Evolutionary conservation across 139 green algal species (phyloP), one percentile per base, ranked within the genome.

Genomic region (Astrephomene gubernaculifera): DNA sequence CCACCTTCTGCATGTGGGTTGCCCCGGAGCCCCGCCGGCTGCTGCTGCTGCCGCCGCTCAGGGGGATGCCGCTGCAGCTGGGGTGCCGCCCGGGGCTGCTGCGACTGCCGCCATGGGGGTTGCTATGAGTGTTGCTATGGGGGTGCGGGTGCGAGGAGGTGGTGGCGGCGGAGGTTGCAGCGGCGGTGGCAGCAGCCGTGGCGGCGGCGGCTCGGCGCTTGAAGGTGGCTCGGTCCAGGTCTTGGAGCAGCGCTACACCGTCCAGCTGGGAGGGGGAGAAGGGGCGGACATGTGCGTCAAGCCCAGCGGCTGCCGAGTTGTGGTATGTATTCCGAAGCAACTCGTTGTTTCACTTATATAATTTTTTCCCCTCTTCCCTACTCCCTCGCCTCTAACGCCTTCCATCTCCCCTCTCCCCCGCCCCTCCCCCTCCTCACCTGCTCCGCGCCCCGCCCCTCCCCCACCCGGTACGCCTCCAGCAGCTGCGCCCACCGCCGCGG

Each of bases 171-270:
- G n/a, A n/a, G n/a, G n/a, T n/a, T n/a, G n/a, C n/a, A n/a, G n/a
- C n/a, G n/a, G n/a, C n/a, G n/a, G n/a, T n/a, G 31, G n/a, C 25
- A 1, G n/a, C 1, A 21, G 35, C 65, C 65, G n/a, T 71, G 65
- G 35, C 72, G 68, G 39, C 53, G 8, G 49, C 12, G 27, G 74
- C 74, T 35, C 71, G 21, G 22, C 61, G 53, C 38, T 39, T 39
- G 74, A 82, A 82, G 0, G 74, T 57, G 24, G 74, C 53, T 22
- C 74, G 24, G 53, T 82, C 74, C 53, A 82, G 38, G 36, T 82
- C 74, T 39, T 71, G 54, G 21, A 82, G 53, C 74, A 82, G 57
- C 7, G 27, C 17, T 38, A 71, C 36, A 4, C 74, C 74, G 36
- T 82, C 74, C 4, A 82, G 39, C 74, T 82, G 74, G 8, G 71